A percentile compares a stretch with the other conserved stretches of the same genome.
Conservation (phyloP, 495 filamentous ascomycete species). For the Talaromyces nanjingensis region DNA sequence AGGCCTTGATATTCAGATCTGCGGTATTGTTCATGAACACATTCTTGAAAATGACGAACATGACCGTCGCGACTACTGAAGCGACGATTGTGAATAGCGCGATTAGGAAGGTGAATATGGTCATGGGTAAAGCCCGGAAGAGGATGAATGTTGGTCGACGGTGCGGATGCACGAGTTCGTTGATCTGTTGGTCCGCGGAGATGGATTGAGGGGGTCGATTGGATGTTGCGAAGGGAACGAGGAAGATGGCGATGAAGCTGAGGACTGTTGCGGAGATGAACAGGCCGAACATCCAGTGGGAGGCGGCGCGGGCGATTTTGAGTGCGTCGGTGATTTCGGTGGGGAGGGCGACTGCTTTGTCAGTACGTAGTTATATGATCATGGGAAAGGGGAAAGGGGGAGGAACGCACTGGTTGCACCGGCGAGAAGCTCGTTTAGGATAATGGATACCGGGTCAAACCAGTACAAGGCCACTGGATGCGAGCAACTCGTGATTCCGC, state of each 20-base stretch:
- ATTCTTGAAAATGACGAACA: slow-evolving; percentile 71
- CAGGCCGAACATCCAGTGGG: slow-evolving; percentile 84
- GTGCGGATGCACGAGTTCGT: slow-evolving; percentile 23
- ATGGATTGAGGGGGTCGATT: slow-evolving; percentile 42
- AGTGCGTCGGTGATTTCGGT: slow-evolving; percentile 63
- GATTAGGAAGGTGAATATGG: slow-evolving; percentile 53
- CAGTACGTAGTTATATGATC: slow-evolving; percentile 14
- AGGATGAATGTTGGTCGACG: slow-evolving; percentile 40
- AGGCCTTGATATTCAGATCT: slow-evolving; percentile 67
- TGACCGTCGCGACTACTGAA: slow-evolving; percentile 67
- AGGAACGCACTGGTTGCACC: slow-evolving; percentile 63
- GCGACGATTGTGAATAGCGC: slow-evolving; percentile 63
- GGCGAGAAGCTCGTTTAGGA: slow-evolving; percentile 67
- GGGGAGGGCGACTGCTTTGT: slow-evolving; percentile 62
- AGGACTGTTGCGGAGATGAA: slow-evolving; percentile 66
- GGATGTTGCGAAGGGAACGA: slow-evolving; percentile 49
- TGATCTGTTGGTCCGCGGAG: slow-evolving; percentile 16
- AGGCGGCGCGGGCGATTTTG: slow-evolving; percentile 66
- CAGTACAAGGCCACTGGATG: slow-evolving; percentile 64
- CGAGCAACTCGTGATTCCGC: slow-evolving; percentile 70
- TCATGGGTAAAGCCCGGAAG: slow-evolving; percentile 44
- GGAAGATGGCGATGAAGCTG: slow-evolving; percentile 59
- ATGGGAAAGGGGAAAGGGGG: neutral
- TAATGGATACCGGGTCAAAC: slow-evolving; percentile 82
- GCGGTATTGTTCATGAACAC: slow-evolving; percentile 54